Evolutionary conservation across 139 green algal genomes (phyloP), one percentile per base, ranked within the genome.

Genomic region (Tetraselmis chui): DNA sequence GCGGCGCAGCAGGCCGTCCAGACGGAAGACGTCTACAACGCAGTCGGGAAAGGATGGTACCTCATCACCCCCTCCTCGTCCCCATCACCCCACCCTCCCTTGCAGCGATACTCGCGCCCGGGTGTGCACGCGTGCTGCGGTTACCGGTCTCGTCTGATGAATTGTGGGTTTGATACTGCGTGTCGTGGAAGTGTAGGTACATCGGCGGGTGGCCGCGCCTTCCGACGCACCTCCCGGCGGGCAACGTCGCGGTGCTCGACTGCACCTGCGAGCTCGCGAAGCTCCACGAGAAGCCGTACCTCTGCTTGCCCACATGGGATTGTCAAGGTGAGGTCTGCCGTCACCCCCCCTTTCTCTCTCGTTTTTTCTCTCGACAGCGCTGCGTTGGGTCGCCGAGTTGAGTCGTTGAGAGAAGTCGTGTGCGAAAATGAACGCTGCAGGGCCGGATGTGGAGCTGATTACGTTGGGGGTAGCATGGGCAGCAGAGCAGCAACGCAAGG

Each of bases 191-290:
- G n/a, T n/a, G 29, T 2, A 59, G n/a, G 24, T 80, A 80, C 28
- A 80, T 80, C 77, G 77, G 77, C 31, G n/a, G 77, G 2, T 80
- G 77, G 77, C 77, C 77, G 23, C 31, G 32, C 23, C 29, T 28
- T 24, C 77, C 31, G 28, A 2, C 45, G 77, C 31, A 32, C n/a
- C 22, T 80, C 2, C 77, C 77, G 28, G 2, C 77, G 2, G 24
- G 27, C 2, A 29, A 80, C 23, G 28, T 27, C 77, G 77, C 77
- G 2, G 77, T 80, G 77, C 29, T 80, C 28, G 77, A 80, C 77
- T 80, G 77, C 77, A 80, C 77, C 77, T 80, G 77, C 77, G 77
- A 80, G 77, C 77, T 80, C 2, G 29, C 77, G 77, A 31, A 32
- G n/a, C 2, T 26, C 28, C 77, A 80, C n/a, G 29, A 32, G 23